Evolutionary conservation across 371 early-diverging fungal genomes (phyloP), one percentile per base, ranked within the genome.

Genomic region (Syncephalastrum monosporum): DNA sequence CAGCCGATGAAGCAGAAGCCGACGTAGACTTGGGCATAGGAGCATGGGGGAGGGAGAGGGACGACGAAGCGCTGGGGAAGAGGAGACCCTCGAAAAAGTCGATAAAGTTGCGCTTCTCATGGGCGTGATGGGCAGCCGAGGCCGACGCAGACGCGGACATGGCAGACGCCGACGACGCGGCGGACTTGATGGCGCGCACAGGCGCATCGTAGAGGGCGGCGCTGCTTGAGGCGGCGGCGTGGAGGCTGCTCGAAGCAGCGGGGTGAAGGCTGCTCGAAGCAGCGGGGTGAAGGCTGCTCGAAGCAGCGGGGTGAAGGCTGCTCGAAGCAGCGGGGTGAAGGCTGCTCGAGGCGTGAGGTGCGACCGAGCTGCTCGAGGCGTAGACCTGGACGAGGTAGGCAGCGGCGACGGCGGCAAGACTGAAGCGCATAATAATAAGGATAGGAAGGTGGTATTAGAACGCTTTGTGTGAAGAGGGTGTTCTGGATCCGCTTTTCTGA

Each of bases 391-490:
- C 54, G 15, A 60, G 50, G 43, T 42, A 42, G n/a, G 54, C 54
- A 17, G 60, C 41, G 23, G 54, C 55, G 33, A 60, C 42, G 47
- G 60, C 54, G 33, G 55, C 24, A 42, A 60, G 54, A 23, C 49
- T 53, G 43, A 60, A 53, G 15, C 60, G 60, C 60, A 60, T 60
- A 24, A 25, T 49, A n/a, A 23, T 55, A 25, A 33, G 38, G 10
- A 33, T 33, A 33, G 10, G 38, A 10, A 33, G 38, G 27, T 27
- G 27, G 27, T 5, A 7, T 27, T 27, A 27, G 27, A 27, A 27
- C 27, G 27, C 27, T 27, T 27, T 5, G 27, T 27, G 27, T 27
- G 2, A 21, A 21, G 21, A 21, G 2, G 38, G 6, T 33, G 38
- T 33, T 33, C 38, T 33, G 38, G 5, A 33, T 12, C 38, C 38